phyloP scores from a whole-genome alignment of 768 basidiomycete genomes.

The Tubosaeta sp. region DNA sequence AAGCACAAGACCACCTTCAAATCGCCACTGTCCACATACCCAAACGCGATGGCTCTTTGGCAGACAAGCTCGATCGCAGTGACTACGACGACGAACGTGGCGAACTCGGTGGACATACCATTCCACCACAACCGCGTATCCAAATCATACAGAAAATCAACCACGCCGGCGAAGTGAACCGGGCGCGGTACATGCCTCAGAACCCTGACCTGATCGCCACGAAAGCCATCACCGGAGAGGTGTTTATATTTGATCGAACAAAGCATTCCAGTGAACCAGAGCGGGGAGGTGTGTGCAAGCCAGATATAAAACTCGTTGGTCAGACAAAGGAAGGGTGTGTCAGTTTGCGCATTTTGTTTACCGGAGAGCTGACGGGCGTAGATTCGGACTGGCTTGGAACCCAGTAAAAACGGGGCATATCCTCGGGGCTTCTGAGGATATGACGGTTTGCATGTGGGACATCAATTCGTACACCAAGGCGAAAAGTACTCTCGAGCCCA shows the following conservation, averaged over 20 bases:
- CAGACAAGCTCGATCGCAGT: constrained; percentile 72
- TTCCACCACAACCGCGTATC: constrained; percentile 81
- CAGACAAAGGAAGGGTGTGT: constrained; percentile 91
- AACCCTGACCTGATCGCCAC: constrained; percentile 97
- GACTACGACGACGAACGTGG: constrained; percentile 91
- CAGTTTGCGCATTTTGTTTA: neutral
- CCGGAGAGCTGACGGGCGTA: constrained; percentile 29
- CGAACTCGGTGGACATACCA: constrained; percentile 89
- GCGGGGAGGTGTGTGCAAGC: constrained; percentile 76
- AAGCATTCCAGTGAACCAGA: constrained; percentile 95
- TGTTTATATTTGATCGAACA: constrained; percentile 93
- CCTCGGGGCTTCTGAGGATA: constrained; percentile 91
- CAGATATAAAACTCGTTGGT: constrained; percentile 87
- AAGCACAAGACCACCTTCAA: constrained; percentile 91
- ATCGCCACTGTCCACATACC: constrained; percentile 95
- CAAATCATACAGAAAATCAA: constrained; percentile 93
- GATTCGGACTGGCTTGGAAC: constrained; percentile 94
- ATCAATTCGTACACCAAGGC: constrained; percentile 82
- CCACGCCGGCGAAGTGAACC: constrained; percentile 92
- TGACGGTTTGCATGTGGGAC: constrained; percentile 97
- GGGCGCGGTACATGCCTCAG: constrained; percentile 98
- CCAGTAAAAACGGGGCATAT: constrained; percentile 78
- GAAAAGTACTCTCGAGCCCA: constrained; percentile 78
- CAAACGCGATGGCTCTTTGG: constrained; percentile 64
- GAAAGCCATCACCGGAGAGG: constrained; percentile 87